Percentiles rank a stretch among this genome's conserved stretches.
Evolutionary conservation across 805 yeast genomes (phyloP).

Genomic region (Hyphopichia homilentoma): DNA sequence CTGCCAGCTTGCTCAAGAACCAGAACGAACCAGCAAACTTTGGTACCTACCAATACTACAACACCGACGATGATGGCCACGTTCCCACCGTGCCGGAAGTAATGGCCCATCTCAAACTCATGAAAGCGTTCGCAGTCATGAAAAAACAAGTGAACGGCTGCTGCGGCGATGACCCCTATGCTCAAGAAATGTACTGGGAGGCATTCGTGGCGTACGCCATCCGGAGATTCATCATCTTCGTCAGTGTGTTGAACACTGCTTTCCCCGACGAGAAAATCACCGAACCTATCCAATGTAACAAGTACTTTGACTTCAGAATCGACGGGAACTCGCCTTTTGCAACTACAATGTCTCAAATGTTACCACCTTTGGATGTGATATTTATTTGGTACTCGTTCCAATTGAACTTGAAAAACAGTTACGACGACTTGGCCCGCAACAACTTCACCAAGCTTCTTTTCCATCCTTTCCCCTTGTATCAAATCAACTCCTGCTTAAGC

Average conservation of each 20-base stretch:
- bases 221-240: conserved; percentile 16
- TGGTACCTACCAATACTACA: not conserved
- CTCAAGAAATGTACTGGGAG: conserved; percentile 12
- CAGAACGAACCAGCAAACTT: not conserved
- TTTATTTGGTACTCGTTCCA: conserved; percentile 22
- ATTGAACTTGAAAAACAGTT: conserved; percentile 13
- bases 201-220: conserved; percentile 18
- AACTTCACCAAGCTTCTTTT: conserved; percentile 11
- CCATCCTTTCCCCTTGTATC: conserved; percentile 16
- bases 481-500: conserved; percentile 7
- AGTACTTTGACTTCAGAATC: too few relatives aligned
- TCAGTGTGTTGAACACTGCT: conserved; percentile 10
- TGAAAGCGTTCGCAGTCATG: conserved; percentile 16
- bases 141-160: conserved; percentile 10
- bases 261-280: too few relatives aligned
- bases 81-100: conserved; percentile 12
- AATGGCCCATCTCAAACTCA: conserved; percentile 18
- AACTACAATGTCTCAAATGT: conserved; percentile 1
- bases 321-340: not conserved
- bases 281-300: too few relatives aligned
- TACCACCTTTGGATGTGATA: conserved; percentile 21
- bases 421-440: conserved; percentile 13
- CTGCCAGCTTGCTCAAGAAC: not conserved
- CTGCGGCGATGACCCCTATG: not conserved
- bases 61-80: not conserved